phyloP scores from a whole-genome alignment of 345 rosid genomes.

The Hibiscus tridactylites region DNA sequence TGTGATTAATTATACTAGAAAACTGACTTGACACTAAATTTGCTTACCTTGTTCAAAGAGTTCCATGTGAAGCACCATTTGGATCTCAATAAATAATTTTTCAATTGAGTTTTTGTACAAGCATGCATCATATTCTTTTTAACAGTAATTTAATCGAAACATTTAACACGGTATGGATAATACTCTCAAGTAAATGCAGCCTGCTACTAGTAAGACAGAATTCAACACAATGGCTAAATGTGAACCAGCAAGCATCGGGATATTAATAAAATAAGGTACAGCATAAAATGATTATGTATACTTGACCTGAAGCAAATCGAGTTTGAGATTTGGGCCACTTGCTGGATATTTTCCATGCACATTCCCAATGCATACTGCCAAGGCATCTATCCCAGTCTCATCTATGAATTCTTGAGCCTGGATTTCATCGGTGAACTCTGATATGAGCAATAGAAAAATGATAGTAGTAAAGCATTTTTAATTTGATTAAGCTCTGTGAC shows the following conservation, averaged over 20 bases:
- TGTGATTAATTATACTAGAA: neutral
- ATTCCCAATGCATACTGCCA: conserved; percentile 97
- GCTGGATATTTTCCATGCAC: conserved; percentile 92
- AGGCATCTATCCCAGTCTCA: conserved; percentile 76
- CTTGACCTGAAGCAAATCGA: conserved; percentile 73
- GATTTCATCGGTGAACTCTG: conserved; percentile 11
- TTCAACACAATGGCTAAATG: neutral
- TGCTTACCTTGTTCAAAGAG: neutral
- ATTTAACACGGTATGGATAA: neutral
- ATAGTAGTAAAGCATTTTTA: conserved; percentile 10
- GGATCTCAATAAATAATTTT: neutral
- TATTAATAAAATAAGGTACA: neutral
- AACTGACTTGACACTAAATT: neutral
- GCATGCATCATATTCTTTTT: neutral
- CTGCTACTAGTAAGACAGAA: neutral
- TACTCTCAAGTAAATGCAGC: neutral
- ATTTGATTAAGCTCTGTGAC: conserved; percentile 20
- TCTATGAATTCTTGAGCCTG: conserved; percentile 84
- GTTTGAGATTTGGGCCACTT: conserved; percentile 78
- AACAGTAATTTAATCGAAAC: neutral
- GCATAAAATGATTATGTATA: conserved; percentile 1
- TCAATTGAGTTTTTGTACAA: neutral
- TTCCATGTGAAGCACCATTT: neutral
- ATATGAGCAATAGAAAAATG: neutral
- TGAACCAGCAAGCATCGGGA: neutral